A percentile compares a stretch with the other conserved stretches of the same genome.
phyloP scores from a whole-genome alignment of 768 basidiomycete species.

The Mrakia gelida region DNA sequence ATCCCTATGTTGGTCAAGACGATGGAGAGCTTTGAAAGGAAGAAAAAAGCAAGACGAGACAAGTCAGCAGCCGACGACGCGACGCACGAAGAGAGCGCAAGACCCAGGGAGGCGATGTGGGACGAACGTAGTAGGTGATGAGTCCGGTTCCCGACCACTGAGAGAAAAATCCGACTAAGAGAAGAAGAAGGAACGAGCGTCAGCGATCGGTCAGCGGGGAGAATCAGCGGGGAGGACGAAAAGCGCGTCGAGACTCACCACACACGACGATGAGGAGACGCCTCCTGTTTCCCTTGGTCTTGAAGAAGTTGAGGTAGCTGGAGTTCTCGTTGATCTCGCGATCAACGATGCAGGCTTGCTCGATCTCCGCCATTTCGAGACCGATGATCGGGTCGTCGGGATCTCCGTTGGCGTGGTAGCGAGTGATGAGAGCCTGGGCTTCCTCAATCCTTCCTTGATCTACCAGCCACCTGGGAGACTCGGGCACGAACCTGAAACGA shows the following conservation, averaged over 20 bases:
- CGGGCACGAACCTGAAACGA: constrained; percentile 56
- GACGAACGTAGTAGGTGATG: constrained; percentile 52
- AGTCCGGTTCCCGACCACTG: constrained; percentile 81
- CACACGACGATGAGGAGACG: constrained; percentile 13
- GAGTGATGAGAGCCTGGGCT: constrained; percentile 66
- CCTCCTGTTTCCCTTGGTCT: constrained; percentile 4
- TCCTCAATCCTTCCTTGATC: constrained; percentile 66
- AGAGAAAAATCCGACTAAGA: constrained; percentile 49
- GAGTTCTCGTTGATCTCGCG: not conserved
- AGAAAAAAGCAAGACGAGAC: too few relatives aligned
- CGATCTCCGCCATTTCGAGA: constrained; percentile 28
- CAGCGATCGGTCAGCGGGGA: too few relatives aligned
- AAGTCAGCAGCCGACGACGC: too few relatives aligned
- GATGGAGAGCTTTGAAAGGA: too few relatives aligned
- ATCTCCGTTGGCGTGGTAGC: constrained; percentile 67
- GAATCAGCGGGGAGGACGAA: too few relatives aligned
- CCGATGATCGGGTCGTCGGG: constrained; percentile 5
- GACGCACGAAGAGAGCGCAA: too few relatives aligned
- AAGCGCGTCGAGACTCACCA: too few relatives aligned
- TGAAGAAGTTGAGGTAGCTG: not conserved
- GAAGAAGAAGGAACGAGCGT: too few relatives aligned
- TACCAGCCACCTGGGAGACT: constrained; percentile 78
- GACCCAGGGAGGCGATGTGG: too few relatives aligned
- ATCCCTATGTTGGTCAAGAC: too few relatives aligned
- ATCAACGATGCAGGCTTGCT: not conserved